Evolutionary conservation across 2,329 filamentous ascomycete species (phyloP).

Genomic region (Exutisphaerella laricina): DNA sequence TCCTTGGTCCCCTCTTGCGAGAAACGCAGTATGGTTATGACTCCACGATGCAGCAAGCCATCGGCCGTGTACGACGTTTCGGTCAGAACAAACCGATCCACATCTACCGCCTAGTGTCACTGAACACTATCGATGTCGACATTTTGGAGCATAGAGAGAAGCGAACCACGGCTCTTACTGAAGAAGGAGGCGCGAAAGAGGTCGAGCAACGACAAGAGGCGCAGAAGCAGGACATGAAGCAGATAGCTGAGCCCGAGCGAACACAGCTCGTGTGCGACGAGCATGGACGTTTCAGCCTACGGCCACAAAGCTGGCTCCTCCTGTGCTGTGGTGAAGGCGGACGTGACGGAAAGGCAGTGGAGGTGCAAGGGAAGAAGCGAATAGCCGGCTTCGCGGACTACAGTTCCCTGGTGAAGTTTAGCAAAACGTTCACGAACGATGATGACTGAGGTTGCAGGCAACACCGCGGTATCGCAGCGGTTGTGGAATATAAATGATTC

Average conservation of each 20-base stretch:
- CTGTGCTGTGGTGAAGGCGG: conserved; percentile 11
- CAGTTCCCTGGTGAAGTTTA: conserved; percentile 33
- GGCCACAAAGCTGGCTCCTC: conserved; percentile 31
- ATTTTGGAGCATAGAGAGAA: conserved; percentile 42
- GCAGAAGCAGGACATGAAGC: conserved; percentile 14
- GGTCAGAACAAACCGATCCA: conserved; percentile 54
- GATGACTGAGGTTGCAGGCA: conserved; percentile 26
- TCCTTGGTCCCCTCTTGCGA: conserved; percentile 52
- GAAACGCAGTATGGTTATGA: conserved; percentile 51
- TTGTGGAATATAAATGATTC: too few species aligned
- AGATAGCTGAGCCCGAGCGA: conserved; percentile 18
- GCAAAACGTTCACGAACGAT: conserved; percentile 28
- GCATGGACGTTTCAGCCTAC: conserved; percentile 28
- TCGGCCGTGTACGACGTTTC: conserved; percentile 55
- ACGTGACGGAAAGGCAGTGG: conserved; percentile 8
- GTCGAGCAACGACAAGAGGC: conserved; percentile 12
- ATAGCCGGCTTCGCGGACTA: conserved; percentile 32
- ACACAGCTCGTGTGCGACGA: conserved; percentile 31
- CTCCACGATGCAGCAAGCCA: conserved; percentile 56
- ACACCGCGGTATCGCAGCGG: too few species aligned
- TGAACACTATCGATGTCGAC: conserved; percentile 56
- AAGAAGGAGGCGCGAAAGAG: conserved; percentile 16
- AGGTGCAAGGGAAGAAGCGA: conserved; percentile 22
- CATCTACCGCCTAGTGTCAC: conserved; percentile 70
- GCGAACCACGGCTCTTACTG: conserved; percentile 23